Evolutionary conservation across 2,329 filamentous ascomycete genomes (phyloP).

Genomic region (Pleomassaria siparia): DNA sequence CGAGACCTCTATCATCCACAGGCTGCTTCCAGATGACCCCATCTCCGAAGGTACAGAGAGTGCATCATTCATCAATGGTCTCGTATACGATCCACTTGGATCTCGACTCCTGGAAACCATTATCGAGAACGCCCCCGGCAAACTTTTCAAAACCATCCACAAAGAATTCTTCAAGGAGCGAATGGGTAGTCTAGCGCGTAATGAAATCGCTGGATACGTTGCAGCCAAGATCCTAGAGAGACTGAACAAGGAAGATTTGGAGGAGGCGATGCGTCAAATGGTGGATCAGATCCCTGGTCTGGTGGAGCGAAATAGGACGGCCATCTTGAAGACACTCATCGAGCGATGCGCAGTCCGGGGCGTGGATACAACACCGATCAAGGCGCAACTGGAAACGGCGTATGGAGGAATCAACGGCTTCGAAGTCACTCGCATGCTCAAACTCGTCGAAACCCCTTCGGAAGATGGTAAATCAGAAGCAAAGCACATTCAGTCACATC

Average conservation of each 20-base stretch:
- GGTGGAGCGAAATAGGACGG: constrained; percentile 73
- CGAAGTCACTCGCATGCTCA: constrained; percentile 62
- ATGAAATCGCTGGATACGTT: constrained; percentile 87
- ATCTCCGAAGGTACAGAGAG: constrained; percentile 72
- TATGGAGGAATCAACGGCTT: constrained; percentile 54
- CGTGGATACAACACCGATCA: constrained; percentile 59
- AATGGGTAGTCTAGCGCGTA: constrained; percentile 78
- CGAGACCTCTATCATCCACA: constrained; percentile 69
- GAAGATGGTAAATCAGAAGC: constrained; percentile 37
- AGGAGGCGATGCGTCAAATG: constrained; percentile 70
- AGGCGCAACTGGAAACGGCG: constrained; percentile 58
- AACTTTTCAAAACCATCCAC: constrained; percentile 87
- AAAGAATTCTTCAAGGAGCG: constrained; percentile 76
- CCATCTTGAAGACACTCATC: constrained; percentile 78
- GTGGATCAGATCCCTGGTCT: constrained; percentile 71
- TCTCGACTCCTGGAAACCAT: constrained; percentile 89
- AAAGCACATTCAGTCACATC: constrained; percentile 26
- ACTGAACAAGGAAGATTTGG: constrained; percentile 82
- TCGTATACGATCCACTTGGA: constrained; percentile 88
- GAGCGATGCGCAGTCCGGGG: constrained; percentile 75
- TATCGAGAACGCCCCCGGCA: constrained; percentile 76
- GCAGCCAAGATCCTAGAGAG: constrained; percentile 81
- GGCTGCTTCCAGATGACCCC: constrained; percentile 77
- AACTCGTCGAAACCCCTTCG: constrained; percentile 53
- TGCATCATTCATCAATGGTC: constrained; percentile 78